Base-by-base conservation (phyloP, 805 yeast species). In the Zygosaccharomyces lentus region DNA sequence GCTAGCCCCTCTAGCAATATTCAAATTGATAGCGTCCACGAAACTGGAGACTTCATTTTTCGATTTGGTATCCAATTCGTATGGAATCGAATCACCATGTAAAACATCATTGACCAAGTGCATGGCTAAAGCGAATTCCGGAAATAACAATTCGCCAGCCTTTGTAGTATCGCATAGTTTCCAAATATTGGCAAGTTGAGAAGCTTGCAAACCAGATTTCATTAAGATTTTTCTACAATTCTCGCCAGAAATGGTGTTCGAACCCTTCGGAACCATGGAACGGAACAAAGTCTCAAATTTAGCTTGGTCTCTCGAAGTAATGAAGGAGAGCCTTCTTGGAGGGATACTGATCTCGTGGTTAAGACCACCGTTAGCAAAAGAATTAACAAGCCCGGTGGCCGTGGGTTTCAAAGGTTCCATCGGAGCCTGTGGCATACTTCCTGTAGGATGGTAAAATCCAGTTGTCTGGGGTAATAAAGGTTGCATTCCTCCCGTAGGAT, bases 91-190 rank as follows among this genome's bases (percentile, higher is more conserved):
- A 54, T 86, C 89, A 30, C 96, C 96, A 56, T 78, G 80, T 55
- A 87, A 73, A 0, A 84, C 84, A 58, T 80, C 67, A 55, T 86
- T 84, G 62, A 96, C 89, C 55, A 91, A 73, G 65, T 89, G 91
- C 73, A 91, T 80, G 13, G 96, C 89, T 53, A 91, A 72, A 12
- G 95, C 95, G 72, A 91, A 91, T 65, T 91, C 97, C 2, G 98
- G 98, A 62, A 90, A 91, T 56, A 91, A 68, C 50, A 91, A 76
- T 45, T 80, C 75, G 1, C 98, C 98, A 6, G 93, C 82, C 57
- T 80, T 84, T 56, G 82, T 85, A 2, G 95, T 83, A 61, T 91
- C 98, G n/a, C 95, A 78, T 47, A 91, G 71, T 19, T 84, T 81
- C 98, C 98, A 91, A 50, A 91, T 84, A 56, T 80, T 87, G 2